phyloP scores from a whole-genome alignment of 805 yeast genomes.

The Saccharomycopsis sp. region DNA sequence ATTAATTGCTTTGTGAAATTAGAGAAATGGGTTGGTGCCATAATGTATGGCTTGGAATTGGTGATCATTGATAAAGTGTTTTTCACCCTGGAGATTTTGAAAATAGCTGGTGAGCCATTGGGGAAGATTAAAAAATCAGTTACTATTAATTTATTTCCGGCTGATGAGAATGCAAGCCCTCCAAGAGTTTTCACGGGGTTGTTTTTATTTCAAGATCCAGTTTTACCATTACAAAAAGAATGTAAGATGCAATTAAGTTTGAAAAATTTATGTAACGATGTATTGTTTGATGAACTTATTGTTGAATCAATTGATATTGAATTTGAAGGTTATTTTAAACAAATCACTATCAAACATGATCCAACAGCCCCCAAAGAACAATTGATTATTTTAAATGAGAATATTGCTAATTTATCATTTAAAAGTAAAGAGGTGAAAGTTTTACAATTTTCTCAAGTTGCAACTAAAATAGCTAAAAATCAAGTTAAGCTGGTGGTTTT shows the following conservation, averaged over 20 bases:
- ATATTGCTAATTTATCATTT: slow-evolving; percentile 19
- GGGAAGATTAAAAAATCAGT: slow-evolving; percentile 5
- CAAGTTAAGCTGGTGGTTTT: slow-evolving; percentile 21
- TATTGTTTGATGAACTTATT: slow-evolving; percentile 2
- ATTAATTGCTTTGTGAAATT: slow-evolving; percentile 33
- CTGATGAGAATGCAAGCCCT: slow-evolving; percentile 18
- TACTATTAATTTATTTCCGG: slow-evolving; percentile 24
- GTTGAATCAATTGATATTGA: slow-evolving; percentile 10
- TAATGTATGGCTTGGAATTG: slow-evolving; percentile 30
- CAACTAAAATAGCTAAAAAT: slow-evolving; percentile 26
- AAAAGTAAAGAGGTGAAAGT: slow-evolving; percentile 7
- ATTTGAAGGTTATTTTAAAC: slow-evolving; percentile 12
- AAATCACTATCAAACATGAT: slow-evolving; percentile 25
- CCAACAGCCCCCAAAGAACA: too few species aligned
- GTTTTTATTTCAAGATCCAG: slow-evolving; percentile 22
- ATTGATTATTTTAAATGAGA: slow-evolving; percentile 14
- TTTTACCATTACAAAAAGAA: slow-evolving; percentile 23
- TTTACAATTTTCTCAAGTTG: slow-evolving; percentile 19
- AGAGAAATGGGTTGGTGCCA: slow-evolving; percentile 29
- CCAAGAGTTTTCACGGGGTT: slow-evolving; percentile 25
- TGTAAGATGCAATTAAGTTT: slow-evolving; percentile 29
- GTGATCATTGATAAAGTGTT: slow-evolving; percentile 24
- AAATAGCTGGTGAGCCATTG: background rate
- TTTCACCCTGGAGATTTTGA: slow-evolving; percentile 2
- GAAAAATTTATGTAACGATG: slow-evolving; percentile 10